Base-by-base conservation (phyloP, 768 basidiomycete genomes). In the Psilocybe cyanescens region DNA sequence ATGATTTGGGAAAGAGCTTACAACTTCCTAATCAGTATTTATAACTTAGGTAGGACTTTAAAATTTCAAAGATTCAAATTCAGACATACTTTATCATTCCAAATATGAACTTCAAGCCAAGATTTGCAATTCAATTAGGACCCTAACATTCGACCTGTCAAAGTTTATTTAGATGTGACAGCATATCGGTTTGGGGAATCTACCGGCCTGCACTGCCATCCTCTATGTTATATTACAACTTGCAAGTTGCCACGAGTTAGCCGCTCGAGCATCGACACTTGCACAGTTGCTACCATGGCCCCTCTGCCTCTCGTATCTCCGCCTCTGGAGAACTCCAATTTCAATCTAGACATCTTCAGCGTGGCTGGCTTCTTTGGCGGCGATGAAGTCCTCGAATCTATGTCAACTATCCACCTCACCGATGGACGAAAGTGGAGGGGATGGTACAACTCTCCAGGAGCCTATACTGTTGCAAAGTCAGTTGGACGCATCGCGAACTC, bases 361-460 rank as follows among this genome's bases (percentile, higher is more conserved):
- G 39, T 58, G 2, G 62, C 62, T 17, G 62, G 62, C 2, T 58
- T 63, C 35, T 63, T 63, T 29, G 62, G 62, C 14, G 57, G 62
- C 14, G 62, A 63, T 49, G 57, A 63, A 58, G 62, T 59, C 9
- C 39, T 63, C 11, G 57, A 58, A 50, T 57, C 62, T 2, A 55
- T 55, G 37, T 54, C 62, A 5, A 63, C 52, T 28, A 35, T 63
- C 7, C 62, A 63, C 31, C 62, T 63, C 14, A 54, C 48, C 54
- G 55, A 59, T 41, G 62, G 62, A 28, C 41, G 62, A n/a, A 58
- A 50, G 45, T 63, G 47, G 31, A 52, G 57, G n/a, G 62, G 62
- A 44, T 63, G 62, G 62, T 63, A 63, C 48, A 63, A 63, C 28
- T 63, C 62, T 28, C 57, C 62, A 17, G 62, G 62, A 35, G 53